Conservation (phyloP, 805 yeast species). For the Pichia phayaonensis region DNA sequence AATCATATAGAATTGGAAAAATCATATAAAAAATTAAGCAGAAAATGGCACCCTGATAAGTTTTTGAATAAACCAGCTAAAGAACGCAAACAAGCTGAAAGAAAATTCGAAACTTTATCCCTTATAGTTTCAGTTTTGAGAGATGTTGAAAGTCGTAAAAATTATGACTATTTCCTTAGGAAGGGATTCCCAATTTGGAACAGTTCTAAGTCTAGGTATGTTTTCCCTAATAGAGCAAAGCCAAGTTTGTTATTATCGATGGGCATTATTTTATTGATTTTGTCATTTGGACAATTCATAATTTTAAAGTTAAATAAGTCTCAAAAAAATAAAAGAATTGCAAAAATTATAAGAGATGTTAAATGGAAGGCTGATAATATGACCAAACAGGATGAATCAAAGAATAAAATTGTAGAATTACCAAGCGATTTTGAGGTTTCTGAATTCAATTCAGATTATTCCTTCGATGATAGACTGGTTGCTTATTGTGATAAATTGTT, state of each 20-base stretch:
- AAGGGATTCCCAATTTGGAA: conserved; percentile 83
- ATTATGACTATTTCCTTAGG: conserved; percentile 77
- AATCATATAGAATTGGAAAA: conserved; percentile 47
- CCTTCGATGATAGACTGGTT: conserved; percentile 13
- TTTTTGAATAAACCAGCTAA: conserved; percentile 30
- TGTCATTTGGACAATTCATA: conserved; percentile 9
- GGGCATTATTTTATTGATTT: conserved; percentile 4
- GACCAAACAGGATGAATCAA: not conserved
- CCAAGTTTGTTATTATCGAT: conserved; percentile 7
- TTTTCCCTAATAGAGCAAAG: conserved; percentile 12
- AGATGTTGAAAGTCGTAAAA: conserved; percentile 44
- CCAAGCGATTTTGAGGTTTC: conserved; percentile 9
- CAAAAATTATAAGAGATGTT: conserved; percentile 13
- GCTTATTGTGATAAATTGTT: conserved; percentile 14
- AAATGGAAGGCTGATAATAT: conserved; percentile 14
- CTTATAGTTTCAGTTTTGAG: conserved; percentile 68
- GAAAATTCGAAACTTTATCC: conserved; percentile 71
- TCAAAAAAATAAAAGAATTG: conserved; percentile 13
- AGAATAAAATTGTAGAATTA: conserved; percentile 10
- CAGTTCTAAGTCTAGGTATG: conserved; percentile 4
- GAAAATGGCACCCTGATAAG: conserved; percentile 84
- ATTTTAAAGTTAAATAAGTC: conserved; percentile 10
- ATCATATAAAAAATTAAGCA: conserved; percentile 64
- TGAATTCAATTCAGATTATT: conserved; percentile 1
- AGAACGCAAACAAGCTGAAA: conserved; percentile 47